Evolutionary conservation across 768 basidiomycete genomes (phyloP).

Genomic region (Podaxis sp.): DNA sequence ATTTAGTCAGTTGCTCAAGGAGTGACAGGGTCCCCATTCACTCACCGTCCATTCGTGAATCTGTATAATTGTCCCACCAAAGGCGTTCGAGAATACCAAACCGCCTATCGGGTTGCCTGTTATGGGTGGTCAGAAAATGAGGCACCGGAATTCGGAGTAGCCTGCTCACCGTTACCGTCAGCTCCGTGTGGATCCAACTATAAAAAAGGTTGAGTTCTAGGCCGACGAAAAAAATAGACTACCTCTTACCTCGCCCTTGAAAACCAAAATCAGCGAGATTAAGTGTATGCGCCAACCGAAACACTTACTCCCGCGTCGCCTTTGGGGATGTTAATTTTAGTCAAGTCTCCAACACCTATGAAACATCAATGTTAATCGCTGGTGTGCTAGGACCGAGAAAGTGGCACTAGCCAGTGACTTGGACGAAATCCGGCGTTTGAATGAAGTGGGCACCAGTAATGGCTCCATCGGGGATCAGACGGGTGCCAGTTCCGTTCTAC

Average conservation of each 20-base stretch:
- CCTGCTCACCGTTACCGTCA: no score
- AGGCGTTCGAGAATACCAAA: no score
- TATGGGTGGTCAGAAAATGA: no score
- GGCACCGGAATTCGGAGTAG: no score
- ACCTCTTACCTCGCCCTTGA: constrained; percentile 26
- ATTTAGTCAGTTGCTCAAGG: no score
- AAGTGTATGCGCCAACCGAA: background rate
- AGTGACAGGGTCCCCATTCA: no score
- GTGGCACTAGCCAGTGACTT: constrained; percentile 54
- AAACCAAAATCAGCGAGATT: background rate
- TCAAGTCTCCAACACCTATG: constrained; percentile 62
- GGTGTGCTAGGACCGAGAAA: background rate
- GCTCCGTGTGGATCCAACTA: no score
- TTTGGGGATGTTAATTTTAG: constrained; percentile 59
- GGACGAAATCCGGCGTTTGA: constrained; percentile 73
- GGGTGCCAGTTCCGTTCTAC: constrained; percentile 62
- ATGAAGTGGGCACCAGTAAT: constrained; percentile 69
- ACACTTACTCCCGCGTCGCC: constrained; percentile 54
- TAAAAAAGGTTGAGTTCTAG: no score
- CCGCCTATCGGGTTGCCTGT: no score
- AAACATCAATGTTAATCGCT: background rate
- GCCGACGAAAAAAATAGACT: no score
- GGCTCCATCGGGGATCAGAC: constrained; percentile 71
- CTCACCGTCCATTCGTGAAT: no score
- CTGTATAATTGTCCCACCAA: no score